phyloP scores from a whole-genome alignment of 352 stramenopile genomes.

The Phytophthora vignae region DNA sequence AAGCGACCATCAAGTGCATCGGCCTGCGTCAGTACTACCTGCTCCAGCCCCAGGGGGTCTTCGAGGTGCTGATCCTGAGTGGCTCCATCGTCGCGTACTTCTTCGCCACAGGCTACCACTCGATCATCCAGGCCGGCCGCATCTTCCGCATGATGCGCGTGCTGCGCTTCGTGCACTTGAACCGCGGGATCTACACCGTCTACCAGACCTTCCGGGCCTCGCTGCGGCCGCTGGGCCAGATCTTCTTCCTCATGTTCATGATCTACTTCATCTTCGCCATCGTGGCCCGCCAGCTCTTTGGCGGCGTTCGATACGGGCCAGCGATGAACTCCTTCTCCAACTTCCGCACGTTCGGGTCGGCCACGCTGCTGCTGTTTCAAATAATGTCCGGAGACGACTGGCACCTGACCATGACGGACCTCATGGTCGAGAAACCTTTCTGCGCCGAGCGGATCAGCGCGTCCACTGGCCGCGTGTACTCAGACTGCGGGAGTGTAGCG shows the following conservation, averaged over 20 bases:
- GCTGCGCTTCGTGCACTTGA: conserved; percentile 77
- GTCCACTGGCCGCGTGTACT: conserved; percentile 48
- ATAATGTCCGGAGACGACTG: conserved; percentile 88
- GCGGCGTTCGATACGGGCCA: conserved; percentile 61
- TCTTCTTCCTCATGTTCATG: conserved; percentile 86
- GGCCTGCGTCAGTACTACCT: conserved; percentile 76
- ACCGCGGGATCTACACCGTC: conserved; percentile 74
- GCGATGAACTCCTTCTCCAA: conserved; percentile 78
- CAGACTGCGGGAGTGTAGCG: conserved; percentile 63
- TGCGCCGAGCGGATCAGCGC: conserved; percentile 57
- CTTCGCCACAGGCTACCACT: conserved; percentile 65
- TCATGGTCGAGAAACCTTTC: conserved; percentile 64
- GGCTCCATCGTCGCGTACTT: conserved; percentile 77
- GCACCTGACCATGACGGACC: conserved; percentile 86
- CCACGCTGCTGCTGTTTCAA: conserved; percentile 76
- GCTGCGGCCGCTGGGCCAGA: conserved; percentile 70
- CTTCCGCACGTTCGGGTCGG: conserved; percentile 71
- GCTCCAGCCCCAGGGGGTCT: conserved; percentile 55
- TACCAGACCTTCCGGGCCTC: conserved; percentile 83
- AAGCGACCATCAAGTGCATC: conserved; percentile 66
- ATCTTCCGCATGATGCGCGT: conserved; percentile 85
- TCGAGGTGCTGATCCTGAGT: conserved; percentile 69
- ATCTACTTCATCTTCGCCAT: conserved; percentile 88
- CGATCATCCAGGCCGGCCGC: conserved; percentile 71
- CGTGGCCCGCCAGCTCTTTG: conserved; percentile 78